phyloP scores from a whole-genome alignment of 805 yeast genomes.

The Cyberlindnera galapagoensis region DNA sequence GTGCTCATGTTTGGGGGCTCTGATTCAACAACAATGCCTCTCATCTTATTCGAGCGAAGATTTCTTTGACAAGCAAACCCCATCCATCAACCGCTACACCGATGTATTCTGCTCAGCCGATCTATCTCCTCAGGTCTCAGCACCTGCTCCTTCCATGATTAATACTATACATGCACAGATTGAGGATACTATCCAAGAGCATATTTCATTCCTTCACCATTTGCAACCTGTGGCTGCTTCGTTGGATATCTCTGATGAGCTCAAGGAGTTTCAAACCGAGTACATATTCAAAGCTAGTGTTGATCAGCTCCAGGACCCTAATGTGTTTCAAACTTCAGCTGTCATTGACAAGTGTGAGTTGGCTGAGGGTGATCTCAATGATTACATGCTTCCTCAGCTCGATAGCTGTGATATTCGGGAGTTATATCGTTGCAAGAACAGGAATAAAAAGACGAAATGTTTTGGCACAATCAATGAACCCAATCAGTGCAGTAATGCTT shows the following conservation, averaged over 20 bases:
- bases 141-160: too few species aligned
- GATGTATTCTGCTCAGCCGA: too few species aligned
- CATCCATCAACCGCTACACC: too few species aligned
- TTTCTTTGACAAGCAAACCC: too few species aligned
- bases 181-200: constrained; percentile 11
- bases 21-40: too few species aligned
- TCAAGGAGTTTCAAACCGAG: constrained; percentile 13
- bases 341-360: constrained; percentile 19
- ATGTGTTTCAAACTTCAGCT: constrained; percentile 7
- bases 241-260: constrained; percentile 9
- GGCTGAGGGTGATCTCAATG: constrained; percentile 7
- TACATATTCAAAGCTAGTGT: constrained; percentile 10
- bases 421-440: constrained; percentile 20
- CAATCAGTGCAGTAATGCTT: constrained; percentile 21
- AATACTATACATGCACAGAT: too few species aligned
- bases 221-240: constrained; percentile 12
- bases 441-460: background rate
- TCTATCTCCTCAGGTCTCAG: too few species aligned
- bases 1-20: too few species aligned
- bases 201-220: constrained; percentile 8
- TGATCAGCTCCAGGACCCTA: background rate
- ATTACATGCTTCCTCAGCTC: constrained; percentile 14
- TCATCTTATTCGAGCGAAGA: too few species aligned
- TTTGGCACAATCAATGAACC: constrained; percentile 1
- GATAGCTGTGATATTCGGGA: constrained; percentile 23